Percentiles rank a stretch among this genome's conserved stretches.
phyloP scores from a whole-genome alignment of 148 eudicot species.

The Agrostemma githago region DNA sequence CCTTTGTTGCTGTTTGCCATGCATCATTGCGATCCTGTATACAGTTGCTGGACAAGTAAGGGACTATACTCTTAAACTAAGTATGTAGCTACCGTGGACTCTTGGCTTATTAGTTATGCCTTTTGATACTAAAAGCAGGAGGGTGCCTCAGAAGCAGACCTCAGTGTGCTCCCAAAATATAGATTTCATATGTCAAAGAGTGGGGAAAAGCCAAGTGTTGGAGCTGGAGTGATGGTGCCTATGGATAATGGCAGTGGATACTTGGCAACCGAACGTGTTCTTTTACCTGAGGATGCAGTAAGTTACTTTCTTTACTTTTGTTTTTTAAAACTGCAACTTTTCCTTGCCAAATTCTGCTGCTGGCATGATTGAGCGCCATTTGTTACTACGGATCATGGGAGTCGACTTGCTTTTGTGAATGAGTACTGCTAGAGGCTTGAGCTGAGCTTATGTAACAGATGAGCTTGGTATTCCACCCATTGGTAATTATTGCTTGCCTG shows the following conservation, averaged over 20 bases:
- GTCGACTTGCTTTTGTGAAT: conserved; percentile 6
- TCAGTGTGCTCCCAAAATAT: conserved; percentile 71
- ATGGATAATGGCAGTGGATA: conserved; percentile 52
- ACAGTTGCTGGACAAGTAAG: conserved; percentile 91
- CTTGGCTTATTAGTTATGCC: conserved; percentile 1
- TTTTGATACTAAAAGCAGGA: conserved; percentile 46
- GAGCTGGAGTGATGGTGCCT: conserved; percentile 87
- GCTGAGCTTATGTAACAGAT: background rate
- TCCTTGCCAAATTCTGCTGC: background rate
- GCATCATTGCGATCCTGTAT: conserved; percentile 92
- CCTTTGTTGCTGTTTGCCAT: conserved; percentile 96
- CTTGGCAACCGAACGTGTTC: conserved; percentile 67
- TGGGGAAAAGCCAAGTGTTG: conserved; percentile 49
- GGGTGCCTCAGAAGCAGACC: conserved; percentile 96
- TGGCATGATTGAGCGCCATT: background rate
- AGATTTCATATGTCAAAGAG: conserved; percentile 44
- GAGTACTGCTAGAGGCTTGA: background rate
- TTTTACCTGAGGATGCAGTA: conserved; percentile 89
- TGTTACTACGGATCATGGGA: background rate
- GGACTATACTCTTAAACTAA: background rate
- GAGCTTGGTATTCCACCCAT: background rate
- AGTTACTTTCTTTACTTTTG: conserved; percentile 21
- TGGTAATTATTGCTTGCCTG: too few relatives aligned
- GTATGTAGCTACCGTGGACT: conserved; percentile 1
- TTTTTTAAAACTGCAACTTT: background rate